phyloP scores from a whole-genome alignment of 495 filamentous ascomycete genomes.

The Chlorociboria aeruginascens region DNA sequence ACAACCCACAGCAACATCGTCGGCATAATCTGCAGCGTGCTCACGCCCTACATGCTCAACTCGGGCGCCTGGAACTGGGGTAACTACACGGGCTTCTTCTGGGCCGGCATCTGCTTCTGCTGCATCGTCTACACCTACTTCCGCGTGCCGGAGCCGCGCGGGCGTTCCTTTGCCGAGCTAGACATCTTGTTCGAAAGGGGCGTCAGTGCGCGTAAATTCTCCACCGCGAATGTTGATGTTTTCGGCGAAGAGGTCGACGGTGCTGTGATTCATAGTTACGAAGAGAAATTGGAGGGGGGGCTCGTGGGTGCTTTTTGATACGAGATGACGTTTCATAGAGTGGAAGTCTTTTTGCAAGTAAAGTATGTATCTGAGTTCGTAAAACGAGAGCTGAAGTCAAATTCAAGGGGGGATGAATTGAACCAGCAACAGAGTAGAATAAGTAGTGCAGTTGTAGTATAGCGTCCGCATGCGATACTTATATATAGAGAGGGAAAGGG shows the following conservation, averaged over 20 bases:
- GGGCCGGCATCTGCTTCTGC: slow-evolving; percentile 60
- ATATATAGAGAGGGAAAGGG: too few relatives aligned
- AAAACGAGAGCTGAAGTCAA: too few relatives aligned
- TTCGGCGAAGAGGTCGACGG: slow-evolving; percentile 49
- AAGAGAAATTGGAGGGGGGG: slow-evolving; percentile 11
- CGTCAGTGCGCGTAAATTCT: slow-evolving; percentile 58
- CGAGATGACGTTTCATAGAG: too few relatives aligned
- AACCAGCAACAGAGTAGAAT: too few relatives aligned
- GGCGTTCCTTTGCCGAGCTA: slow-evolving; percentile 61
- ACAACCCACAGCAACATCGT: slow-evolving; percentile 46
- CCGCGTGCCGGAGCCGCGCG: slow-evolving; percentile 60
- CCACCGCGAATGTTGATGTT: slow-evolving; percentile 49
- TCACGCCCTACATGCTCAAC: slow-evolving; percentile 71
- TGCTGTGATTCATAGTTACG: slow-evolving; percentile 36
- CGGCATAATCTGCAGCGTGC: slow-evolving; percentile 52
- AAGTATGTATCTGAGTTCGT: too few relatives aligned
- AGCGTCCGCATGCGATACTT: too few relatives aligned
- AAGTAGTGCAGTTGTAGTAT: too few relatives aligned
- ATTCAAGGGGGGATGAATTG: too few relatives aligned
- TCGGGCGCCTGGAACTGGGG: slow-evolving; percentile 63
- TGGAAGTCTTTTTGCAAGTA: too few relatives aligned
- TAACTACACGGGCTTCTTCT: slow-evolving; percentile 75
- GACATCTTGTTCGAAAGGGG: slow-evolving; percentile 59
- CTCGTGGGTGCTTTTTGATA: too few relatives aligned
- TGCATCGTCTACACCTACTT: slow-evolving; percentile 67